These are phyloP conservation scores for Mediolabrus comicus DNA, from an alignment of 108 stramenopile genomes.

Conservation along the genomic window DNA sequence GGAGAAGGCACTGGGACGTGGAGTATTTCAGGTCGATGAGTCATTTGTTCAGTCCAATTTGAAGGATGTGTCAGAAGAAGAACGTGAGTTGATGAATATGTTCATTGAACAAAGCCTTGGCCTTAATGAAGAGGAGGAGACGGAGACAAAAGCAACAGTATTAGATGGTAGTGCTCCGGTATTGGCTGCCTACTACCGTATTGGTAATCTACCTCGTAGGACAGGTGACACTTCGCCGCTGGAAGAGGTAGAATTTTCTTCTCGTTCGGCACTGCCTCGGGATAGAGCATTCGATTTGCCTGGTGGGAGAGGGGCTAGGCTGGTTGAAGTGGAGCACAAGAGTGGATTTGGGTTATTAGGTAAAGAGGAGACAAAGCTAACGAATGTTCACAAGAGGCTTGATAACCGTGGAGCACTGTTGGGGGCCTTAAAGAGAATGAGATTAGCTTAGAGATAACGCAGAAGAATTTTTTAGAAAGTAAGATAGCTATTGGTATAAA, in stretches of 20 bases:
- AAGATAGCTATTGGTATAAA: background rate
- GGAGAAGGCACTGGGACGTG: constrained; percentile 44
- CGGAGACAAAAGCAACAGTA: constrained; percentile 15
- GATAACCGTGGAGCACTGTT: constrained; percentile 74
- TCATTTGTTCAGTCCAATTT: constrained; percentile 74
- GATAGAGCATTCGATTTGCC: constrained; percentile 65
- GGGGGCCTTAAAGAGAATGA: constrained; percentile 68
- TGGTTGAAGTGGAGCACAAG: constrained; percentile 55
- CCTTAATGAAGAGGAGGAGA: constrained; percentile 1
- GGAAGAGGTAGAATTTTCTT: constrained; percentile 43
- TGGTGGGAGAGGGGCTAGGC: constrained; percentile 62
- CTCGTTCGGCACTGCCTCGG: constrained; percentile 33
- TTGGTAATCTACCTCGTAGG: constrained; percentile 46
- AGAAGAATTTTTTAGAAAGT: too few species aligned
- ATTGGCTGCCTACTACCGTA: constrained; percentile 67
- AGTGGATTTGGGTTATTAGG: constrained; percentile 28
- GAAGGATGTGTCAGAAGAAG: constrained; percentile 60
- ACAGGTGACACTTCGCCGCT: constrained; percentile 61
- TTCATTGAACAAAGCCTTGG: constrained; percentile 68
- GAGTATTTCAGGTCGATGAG: constrained; percentile 73
- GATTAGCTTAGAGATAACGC: constrained; percentile 57
- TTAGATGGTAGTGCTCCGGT: constrained; percentile 39
- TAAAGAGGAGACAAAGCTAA: constrained; percentile 63
- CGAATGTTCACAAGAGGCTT: constrained; percentile 80
- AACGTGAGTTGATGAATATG: constrained; percentile 70